Evolutionary conservation across 2,329 filamentous ascomycete species (phyloP).

Genomic region (Mariannaea sp.): DNA sequence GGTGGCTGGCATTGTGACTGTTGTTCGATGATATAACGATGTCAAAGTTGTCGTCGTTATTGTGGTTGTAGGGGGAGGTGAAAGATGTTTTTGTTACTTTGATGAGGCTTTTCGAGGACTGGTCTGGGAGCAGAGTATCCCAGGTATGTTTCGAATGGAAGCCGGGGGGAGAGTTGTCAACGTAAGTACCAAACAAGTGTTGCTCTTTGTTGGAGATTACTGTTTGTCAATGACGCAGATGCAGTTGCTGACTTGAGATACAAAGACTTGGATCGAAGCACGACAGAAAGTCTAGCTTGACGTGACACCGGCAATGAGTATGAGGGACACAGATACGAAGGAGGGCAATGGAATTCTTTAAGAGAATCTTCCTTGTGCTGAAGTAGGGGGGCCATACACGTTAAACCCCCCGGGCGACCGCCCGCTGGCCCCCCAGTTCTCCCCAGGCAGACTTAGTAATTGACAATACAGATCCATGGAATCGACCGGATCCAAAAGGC

Average conservation of each 20-base stretch:
- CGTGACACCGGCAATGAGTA: constrained; percentile 27
- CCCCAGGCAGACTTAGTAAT: constrained; percentile 37
- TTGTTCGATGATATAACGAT: too few relatives aligned
- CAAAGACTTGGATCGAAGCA: constrained; percentile 23
- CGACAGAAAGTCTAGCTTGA: constrained; percentile 26
- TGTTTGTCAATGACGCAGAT: constrained; percentile 33
- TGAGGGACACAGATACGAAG: constrained; percentile 25
- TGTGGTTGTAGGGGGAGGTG: constrained; percentile 13
- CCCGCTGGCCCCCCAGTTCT: constrained; percentile 31
- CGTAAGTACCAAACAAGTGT: constrained; percentile 15
- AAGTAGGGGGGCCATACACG: constrained; percentile 33
- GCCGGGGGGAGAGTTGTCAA: not conserved
- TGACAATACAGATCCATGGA: constrained; percentile 28
- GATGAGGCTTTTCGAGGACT: constrained; percentile 32
- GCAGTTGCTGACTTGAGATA: constrained; percentile 31
- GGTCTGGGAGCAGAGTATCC: constrained; percentile 23
- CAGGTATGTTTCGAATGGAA: constrained; percentile 16
- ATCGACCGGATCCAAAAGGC: constrained; percentile 22
- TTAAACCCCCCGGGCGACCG: constrained; percentile 38
- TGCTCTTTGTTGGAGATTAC: not conserved
- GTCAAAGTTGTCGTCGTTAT: too few relatives aligned
- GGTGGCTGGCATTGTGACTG: constrained; percentile 43
- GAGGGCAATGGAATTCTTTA: constrained; percentile 38
- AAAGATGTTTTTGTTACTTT: constrained; percentile 20
- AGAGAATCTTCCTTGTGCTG: constrained; percentile 28